phyloP scores from a whole-genome alignment of 345 rosid species.

The Erodium maritimum region DNA sequence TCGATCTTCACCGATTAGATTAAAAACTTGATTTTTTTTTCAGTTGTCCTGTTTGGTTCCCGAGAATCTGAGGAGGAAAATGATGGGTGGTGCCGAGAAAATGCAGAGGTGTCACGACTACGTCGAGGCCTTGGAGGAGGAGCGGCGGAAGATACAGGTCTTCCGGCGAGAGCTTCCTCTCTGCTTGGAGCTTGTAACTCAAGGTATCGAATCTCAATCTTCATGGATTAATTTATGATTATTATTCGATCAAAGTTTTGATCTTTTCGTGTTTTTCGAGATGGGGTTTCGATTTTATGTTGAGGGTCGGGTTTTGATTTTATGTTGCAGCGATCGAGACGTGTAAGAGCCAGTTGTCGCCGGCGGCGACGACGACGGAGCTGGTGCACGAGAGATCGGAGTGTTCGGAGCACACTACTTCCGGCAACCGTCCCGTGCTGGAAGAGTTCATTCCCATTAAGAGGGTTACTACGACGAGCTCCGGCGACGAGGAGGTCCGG shows the following conservation, averaged over 20 bases:
- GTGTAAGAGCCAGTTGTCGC: slow-evolving; percentile 62
- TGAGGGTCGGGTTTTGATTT: background rate
- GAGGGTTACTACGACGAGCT: slow-evolving; percentile 17
- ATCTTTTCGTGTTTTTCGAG: background rate
- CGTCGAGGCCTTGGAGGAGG: slow-evolving; percentile 76
- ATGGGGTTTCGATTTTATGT: background rate
- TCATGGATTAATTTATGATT: too few species aligned
- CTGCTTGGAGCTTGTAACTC: slow-evolving; percentile 81
- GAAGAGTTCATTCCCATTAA: slow-evolving; percentile 77
- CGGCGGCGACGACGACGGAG: too few species aligned
- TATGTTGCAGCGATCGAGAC: slow-evolving; percentile 72
- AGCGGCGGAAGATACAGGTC: slow-evolving; percentile 77
- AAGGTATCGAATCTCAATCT: too few species aligned
- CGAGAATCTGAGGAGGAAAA: too few species aligned
- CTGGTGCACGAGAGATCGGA: slow-evolving; percentile 53
- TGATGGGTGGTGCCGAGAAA: slow-evolving; percentile 39
- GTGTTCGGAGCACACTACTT: slow-evolving; percentile 79
- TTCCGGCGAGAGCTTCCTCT: slow-evolving; percentile 93
- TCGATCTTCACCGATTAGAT: background rate
- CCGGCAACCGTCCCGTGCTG: slow-evolving; percentile 56
- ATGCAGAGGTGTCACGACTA: slow-evolving; percentile 45
- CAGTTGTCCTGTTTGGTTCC: too few species aligned
- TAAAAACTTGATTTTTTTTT: background rate
- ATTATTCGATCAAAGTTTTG: too few species aligned
- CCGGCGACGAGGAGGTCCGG: slow-evolving; percentile 19